phyloP scores from a whole-genome alignment of 805 yeast species.

The Ogataea zsoltii region DNA sequence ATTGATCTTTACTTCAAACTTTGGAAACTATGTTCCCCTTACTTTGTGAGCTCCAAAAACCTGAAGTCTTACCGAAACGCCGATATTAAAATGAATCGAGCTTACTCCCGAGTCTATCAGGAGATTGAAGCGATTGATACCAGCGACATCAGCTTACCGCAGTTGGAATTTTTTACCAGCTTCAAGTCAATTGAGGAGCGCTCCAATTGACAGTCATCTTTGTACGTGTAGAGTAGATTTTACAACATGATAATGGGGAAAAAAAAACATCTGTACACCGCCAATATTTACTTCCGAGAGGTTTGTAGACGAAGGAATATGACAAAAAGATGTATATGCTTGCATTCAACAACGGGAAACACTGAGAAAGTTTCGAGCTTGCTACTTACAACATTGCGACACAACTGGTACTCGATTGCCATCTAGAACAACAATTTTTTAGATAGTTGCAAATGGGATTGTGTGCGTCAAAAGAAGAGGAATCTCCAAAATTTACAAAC shows the following conservation, averaged over 20 bases:
- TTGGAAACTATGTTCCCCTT: slow-evolving; percentile 50
- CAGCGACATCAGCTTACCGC: slow-evolving; percentile 39
- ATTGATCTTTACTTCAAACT: slow-evolving; percentile 53
- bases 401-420: no score
- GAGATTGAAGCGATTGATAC: slow-evolving; percentile 36
- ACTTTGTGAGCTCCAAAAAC: slow-evolving; percentile 44
- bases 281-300: background rate
- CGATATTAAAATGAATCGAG: slow-evolving; percentile 43
- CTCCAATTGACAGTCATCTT: background rate
- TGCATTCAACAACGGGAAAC: no score
- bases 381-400: no score
- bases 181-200: slow-evolving; percentile 12
- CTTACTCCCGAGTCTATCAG: slow-evolving; percentile 35
- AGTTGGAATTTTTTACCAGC: slow-evolving; percentile 26
- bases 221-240: background rate
- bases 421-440: no score
- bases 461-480: slow-evolving; percentile 28
- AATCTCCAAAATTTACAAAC: slow-evolving; percentile 2
- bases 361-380: no score
- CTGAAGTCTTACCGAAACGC: slow-evolving; percentile 42
- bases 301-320: background rate
- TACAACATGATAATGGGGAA: no score
- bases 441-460: slow-evolving; percentile 22
- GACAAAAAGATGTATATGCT: no score
- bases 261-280: slow-evolving; percentile 4